These are phyloP conservation scores for Barnettozyma hawaiiensis DNA, from an alignment of 1,139 yeast genomes.

Conservation along the genomic window DNA sequence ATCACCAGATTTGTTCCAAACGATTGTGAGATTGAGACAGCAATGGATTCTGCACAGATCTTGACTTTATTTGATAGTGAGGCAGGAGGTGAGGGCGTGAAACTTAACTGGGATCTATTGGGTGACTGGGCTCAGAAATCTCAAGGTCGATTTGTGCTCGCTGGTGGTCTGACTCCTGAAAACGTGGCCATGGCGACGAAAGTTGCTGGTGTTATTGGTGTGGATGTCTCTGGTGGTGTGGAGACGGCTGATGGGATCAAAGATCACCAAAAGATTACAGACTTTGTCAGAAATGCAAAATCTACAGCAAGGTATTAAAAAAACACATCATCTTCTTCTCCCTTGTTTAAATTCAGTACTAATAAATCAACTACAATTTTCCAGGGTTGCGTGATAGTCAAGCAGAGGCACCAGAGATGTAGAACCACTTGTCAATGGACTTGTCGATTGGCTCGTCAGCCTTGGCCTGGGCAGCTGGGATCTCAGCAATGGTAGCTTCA, in stretches of 20 bases:
- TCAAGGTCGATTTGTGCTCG: constrained; percentile 58
- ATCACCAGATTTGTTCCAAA: constrained; percentile 70
- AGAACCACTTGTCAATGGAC: constrained; percentile 98
- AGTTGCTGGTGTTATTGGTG: constrained; percentile 62
- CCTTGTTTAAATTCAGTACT: neutral
- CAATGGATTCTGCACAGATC: constrained; percentile 38
- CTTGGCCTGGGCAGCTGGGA: constrained; percentile 66
- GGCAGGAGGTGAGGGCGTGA: constrained; percentile 84
- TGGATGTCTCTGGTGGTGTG: constrained; percentile 94
- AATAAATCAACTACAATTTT: constrained; percentile 1
- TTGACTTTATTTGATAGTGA: constrained; percentile 79
- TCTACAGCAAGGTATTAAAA: constrained; percentile 1
- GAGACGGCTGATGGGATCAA: constrained; percentile 73
- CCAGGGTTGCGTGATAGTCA: constrained; percentile 25
- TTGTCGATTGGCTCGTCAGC: constrained; percentile 94
- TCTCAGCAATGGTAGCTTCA: constrained; percentile 41
- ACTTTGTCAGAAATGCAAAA: constrained; percentile 50
- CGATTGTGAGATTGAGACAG: constrained; percentile 30
- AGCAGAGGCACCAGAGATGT: constrained; percentile 82
- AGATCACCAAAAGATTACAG: constrained; percentile 53
- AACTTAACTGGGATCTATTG: constrained; percentile 64
- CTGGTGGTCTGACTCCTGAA: constrained; percentile 82
- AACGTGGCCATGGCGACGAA: constrained; percentile 54
- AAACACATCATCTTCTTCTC: no score
- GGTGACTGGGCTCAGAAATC: constrained; percentile 31